Evolutionary conservation across 2,329 filamentous ascomycete genomes (phyloP), one percentile per base, ranked within the genome.

Genomic region (Phyllosticta paracitricarpa): DNA sequence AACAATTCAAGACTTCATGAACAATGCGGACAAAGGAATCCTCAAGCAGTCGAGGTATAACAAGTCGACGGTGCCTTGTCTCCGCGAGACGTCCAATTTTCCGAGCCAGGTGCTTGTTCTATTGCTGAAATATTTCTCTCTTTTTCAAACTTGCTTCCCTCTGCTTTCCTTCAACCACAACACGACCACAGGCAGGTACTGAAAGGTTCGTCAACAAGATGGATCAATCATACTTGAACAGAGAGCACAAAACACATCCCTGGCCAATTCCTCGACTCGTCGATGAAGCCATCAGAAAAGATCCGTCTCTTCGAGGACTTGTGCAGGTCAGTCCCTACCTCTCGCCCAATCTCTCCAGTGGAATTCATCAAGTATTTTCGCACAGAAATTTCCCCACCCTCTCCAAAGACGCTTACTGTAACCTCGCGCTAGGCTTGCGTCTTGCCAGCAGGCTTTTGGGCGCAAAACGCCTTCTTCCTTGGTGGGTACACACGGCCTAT

Each of bases 401-500:
- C 6, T 61, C 48, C n/a, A 10, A 25, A 25, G 7, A 55, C 14
- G 57, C 57, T 33, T 63, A 63, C 19, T 28, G 51, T 3, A 51
- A n/a, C 4, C 19, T 63, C 14, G 14, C 5, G 17, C 61, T 57
- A 6, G 51, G 48, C 2, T 51, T 63, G 10, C 57, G 48, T 19
- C 51, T 63, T 2, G 61, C 61, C 24, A 57, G 58, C 14, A n/a
- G 35, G 1, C 55, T 61, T n/a, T 19, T 63, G 19, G 33, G 54
- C 8, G 51, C n/a, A 17, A 54, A 58, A 2, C 14, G 28, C 5
- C 19, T 63, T 19, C 54, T 63, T 17, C 26, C 58, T 19, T 63
- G 61, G 61, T 63, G 55, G 54, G 30, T 61, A 3, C 58, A 63
- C n/a, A 54, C 58, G 10, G 51, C 54, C 4, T 60, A 51, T 55